Evolutionary conservation across 345 rosid genomes (phyloP).

Genomic region (Lumnitzera racemosa): DNA sequence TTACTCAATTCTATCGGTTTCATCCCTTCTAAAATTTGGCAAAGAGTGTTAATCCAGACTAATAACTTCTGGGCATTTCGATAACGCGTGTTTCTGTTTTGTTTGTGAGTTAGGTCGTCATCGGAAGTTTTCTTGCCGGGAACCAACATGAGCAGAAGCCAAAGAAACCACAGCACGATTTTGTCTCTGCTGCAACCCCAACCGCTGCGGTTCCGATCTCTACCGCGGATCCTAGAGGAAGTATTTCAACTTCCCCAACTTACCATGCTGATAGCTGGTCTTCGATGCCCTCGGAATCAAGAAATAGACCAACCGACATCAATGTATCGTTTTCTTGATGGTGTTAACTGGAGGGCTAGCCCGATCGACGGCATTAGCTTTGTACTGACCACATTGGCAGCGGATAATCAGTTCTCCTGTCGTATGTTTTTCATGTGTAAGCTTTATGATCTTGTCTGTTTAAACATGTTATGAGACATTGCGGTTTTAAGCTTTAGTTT

Average conservation of each 20-base stretch:
- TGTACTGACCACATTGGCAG: conserved; percentile 19
- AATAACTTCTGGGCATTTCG: background rate
- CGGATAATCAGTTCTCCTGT: too few species aligned
- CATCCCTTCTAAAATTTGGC: too few species aligned
- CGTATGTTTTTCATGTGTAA: too few species aligned
- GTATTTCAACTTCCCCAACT: conserved; percentile 20
- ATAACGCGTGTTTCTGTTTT: background rate
- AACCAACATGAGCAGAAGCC: conserved; percentile 61
- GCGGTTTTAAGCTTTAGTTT: too few species aligned
- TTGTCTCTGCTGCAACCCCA: conserved; percentile 24
- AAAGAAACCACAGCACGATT: conserved; percentile 41
- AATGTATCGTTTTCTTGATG: conserved; percentile 46
- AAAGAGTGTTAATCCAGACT: too few species aligned
- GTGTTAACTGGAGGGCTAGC: conserved; percentile 10
- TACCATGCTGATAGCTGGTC: conserved; percentile 51
- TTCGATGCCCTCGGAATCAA: conserved; percentile 32
- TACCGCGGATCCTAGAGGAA: conserved; percentile 32
- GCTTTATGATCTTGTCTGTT: too few species aligned
- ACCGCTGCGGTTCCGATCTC: conserved; percentile 28
- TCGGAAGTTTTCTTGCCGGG: conserved; percentile 78
- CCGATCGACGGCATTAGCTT: conserved; percentile 7
- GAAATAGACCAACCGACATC: conserved; percentile 46
- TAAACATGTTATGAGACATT: too few species aligned
- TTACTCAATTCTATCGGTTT: too few species aligned
- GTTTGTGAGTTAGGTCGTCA: conserved; percentile 44